Conservation (phyloP, 768 basidiomycete species). For the Calocybe indica region DNA sequence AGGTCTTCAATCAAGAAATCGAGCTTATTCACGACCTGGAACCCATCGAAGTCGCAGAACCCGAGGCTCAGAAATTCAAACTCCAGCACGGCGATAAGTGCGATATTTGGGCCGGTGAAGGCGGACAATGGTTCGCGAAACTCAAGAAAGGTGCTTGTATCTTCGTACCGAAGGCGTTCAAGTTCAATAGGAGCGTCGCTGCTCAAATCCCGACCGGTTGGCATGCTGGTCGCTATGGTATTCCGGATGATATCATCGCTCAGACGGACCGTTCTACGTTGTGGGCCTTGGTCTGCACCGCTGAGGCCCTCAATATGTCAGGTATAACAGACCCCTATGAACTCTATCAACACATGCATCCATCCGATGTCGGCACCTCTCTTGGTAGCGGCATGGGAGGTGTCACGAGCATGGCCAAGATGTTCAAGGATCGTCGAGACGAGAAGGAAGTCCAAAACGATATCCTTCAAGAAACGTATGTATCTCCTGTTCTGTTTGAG, state of each 20-base stretch:
- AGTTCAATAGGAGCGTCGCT: constrained; percentile 90
- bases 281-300: constrained; percentile 92
- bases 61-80: constrained; percentile 94
- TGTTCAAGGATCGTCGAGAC: constrained; percentile 99
- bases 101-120: constrained; percentile 88
- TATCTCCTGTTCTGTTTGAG: constrained; percentile 9
- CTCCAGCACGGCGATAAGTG: constrained; percentile 94
- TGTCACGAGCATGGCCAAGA: constrained; percentile 80
- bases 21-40: constrained; percentile 96
- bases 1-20: constrained; percentile 95
- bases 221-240: constrained; percentile 94
- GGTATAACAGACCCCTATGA: constrained; percentile 99
- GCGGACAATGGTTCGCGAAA: constrained; percentile 96
- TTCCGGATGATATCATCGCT: constrained; percentile 92
- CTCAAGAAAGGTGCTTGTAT: constrained; percentile 97
- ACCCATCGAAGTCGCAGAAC: constrained; percentile 86
- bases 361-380: constrained; percentile 91
- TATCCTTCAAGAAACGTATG: constrained; percentile 95
- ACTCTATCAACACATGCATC: constrained; percentile 94
- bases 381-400: constrained; percentile 99
- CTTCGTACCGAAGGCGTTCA: constrained; percentile 90
- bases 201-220: constrained; percentile 98
- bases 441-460: constrained; percentile 99
- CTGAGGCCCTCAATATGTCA: constrained; percentile 94
- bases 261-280: constrained; percentile 91